Base-by-base conservation (phyloP, 2,329 filamentous ascomycete species). In the Ophiostoma sp. region DNA sequence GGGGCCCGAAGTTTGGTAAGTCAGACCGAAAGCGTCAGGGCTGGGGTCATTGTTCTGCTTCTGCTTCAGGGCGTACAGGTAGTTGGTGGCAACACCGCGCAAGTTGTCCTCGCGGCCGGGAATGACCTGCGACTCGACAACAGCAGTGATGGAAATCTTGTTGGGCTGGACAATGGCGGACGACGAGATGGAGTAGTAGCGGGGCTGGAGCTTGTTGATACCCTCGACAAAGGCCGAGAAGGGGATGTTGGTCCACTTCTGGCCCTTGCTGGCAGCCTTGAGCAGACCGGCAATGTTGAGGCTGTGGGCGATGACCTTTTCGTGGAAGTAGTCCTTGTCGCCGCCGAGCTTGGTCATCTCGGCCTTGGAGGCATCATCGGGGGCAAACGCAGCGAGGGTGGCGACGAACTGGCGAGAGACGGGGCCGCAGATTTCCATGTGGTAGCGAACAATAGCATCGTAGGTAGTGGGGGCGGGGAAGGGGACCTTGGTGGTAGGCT, bases 181-280 rank as follows among this genome's bases (percentile, higher is more conserved):
- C 0, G 96, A 99, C 1, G 95, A 99, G 79, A 99, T 99, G 67
- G 96, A 99, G 84, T 99, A 99, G 85, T 98, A 99, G 67, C 95
- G 92, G 54, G 95, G 94, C 80, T 99, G 95, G 71, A 99, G 88
- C 84, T 97, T 98, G 81, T 89, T 92, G 72, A 99, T 81, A 74
- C 93, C 91, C 84, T 99, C 95, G 74, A 99, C 93, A 76, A 98
- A 89, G 76, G 94, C 89, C 10, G 95, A 97, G 82, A 99, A 98
- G 20, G 95, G 96, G 70, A 97, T 89, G 69, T 88, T 89, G 69
- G 87, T 83, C 91, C 95, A 99, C 71, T 88, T 88, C 80, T 91
- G 83, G 67, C 90, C 89, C 44, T 90, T 89, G 76, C 88, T 86
- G 73, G 95, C 85, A 68, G 84, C 85, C 74, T 92, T 85, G 57